A percentile compares a stretch with the other conserved stretches of the same genome.
Evolutionary conservation across 768 basidiomycete species (phyloP).

Genomic region (Lyophyllum atratum): DNA sequence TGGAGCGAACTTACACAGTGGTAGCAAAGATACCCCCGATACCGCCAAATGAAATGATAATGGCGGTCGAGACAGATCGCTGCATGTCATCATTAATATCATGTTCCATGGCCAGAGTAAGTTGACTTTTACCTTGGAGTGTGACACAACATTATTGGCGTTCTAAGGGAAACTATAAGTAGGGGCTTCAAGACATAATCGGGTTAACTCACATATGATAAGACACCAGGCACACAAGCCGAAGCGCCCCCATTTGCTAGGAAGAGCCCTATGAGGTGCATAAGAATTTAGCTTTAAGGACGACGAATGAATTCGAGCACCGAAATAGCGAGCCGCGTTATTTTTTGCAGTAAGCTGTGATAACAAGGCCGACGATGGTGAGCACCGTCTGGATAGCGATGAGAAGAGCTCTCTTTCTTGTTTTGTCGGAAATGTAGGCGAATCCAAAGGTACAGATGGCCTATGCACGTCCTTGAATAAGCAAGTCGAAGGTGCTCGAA

Average conservation of each 20-base stretch:
- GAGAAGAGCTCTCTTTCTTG: conserved; percentile 33
- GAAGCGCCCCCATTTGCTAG: conserved; percentile 35
- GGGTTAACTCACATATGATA: conserved; percentile 36
- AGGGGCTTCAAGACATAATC: not conserved
- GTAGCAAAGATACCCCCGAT: conserved; percentile 42
- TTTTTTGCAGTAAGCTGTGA: conserved; percentile 31
- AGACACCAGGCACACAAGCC: conserved; percentile 35
- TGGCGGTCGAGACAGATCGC: conserved; percentile 39
- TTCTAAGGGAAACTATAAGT: conserved; percentile 21
- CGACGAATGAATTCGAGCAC: conserved; percentile 4
- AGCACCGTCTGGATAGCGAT: conserved; percentile 33
- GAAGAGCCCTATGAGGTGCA: conserved; percentile 25
- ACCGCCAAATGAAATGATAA: conserved; percentile 37
- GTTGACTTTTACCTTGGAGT: conserved; percentile 27
- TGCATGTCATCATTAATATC: not conserved
- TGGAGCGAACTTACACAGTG: conserved; percentile 25
- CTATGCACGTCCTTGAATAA: conserved; percentile 19
- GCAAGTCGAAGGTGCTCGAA: not conserved
- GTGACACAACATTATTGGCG: conserved; percentile 36
- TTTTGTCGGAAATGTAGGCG: conserved; percentile 39
- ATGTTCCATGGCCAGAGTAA: not conserved
- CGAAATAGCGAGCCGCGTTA: conserved; percentile 34
- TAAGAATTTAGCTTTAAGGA: not conserved
- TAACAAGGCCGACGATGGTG: conserved; percentile 31
- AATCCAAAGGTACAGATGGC: conserved; percentile 36